phyloP scores from a whole-genome alignment of 2,329 filamentous ascomycete genomes.

The Colletotrichum limetticola region DNA sequence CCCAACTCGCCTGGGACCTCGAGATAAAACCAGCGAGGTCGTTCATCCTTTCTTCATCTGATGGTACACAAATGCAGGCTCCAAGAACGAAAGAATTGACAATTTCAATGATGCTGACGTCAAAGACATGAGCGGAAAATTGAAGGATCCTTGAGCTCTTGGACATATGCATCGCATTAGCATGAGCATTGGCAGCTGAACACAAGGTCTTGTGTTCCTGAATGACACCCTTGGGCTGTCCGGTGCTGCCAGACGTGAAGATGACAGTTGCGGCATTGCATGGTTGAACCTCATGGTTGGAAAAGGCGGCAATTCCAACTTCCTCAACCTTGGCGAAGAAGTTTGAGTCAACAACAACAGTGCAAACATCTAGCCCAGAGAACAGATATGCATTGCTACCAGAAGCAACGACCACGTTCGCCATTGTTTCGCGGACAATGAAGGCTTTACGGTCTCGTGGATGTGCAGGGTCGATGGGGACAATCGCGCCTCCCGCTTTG shows the following conservation, averaged over 20 bases:
- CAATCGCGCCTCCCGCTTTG: conserved; percentile 46
- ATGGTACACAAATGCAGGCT: conserved; percentile 50
- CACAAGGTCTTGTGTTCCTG: conserved; percentile 41
- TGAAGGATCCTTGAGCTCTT: conserved; percentile 28
- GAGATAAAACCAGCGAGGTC: conserved; percentile 34
- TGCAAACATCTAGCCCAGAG: not conserved
- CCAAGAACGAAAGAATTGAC: conserved; percentile 49
- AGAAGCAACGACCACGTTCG: conserved; percentile 1
- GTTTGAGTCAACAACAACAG: not conserved
- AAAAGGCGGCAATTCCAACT: not conserved
- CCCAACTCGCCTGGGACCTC: conserved; percentile 18
- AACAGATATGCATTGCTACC: not conserved
- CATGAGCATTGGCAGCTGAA: conserved; percentile 35
- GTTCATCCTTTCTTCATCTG: conserved; percentile 48
- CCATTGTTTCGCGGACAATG: not conserved
- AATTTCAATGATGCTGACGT: conserved; percentile 50
- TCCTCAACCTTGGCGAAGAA: conserved; percentile 8
- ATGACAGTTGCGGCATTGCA: conserved; percentile 49
- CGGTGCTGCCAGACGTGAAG: conserved; percentile 65
- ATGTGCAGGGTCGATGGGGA: conserved; percentile 41
- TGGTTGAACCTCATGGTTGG: not conserved
- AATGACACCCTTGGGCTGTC: conserved; percentile 62
- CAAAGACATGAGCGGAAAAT: conserved; percentile 47
- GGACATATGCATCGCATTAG: conserved; percentile 8
- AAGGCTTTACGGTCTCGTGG: conserved; percentile 22